Conservation (phyloP, 2,329 filamentous ascomycete species). For the Ramichloridium luteum region DNA sequence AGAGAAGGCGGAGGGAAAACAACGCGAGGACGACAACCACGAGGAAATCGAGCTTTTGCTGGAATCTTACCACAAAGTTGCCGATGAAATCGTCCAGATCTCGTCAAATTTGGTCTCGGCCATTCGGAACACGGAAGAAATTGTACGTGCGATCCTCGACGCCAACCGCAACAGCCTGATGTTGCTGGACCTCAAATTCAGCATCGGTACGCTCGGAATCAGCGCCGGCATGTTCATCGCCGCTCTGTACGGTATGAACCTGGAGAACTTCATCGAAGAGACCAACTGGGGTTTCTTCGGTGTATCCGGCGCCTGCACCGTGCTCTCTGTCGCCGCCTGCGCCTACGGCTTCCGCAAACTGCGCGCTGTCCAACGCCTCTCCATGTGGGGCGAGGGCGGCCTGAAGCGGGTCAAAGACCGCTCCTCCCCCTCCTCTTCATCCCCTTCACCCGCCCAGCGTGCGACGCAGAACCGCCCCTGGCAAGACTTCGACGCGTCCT, state of each 20-base stretch:
- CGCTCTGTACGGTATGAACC: conserved; percentile 99
- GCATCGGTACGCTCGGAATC: conserved; percentile 85
- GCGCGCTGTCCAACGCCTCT: conserved; percentile 73
- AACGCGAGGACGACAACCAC: conserved; percentile 70
- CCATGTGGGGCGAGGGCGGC: conserved; percentile 61
- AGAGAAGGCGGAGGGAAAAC: conserved; percentile 65
- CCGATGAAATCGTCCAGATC: conserved; percentile 94
- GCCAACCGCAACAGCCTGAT: conserved; percentile 97
- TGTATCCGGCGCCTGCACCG: conserved; percentile 57
- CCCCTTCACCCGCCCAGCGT: conserved; percentile 4
- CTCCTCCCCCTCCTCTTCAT: conserved; percentile 5
- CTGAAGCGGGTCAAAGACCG: conserved; percentile 10
- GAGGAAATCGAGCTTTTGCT: conserved; percentile 94
- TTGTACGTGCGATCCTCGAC: conserved; percentile 92
- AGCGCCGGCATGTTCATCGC: conserved; percentile 91
- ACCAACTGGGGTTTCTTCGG: conserved; percentile 72
- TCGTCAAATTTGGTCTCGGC: conserved; percentile 85
- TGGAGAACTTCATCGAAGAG: conserved; percentile 97
- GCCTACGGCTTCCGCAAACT: conserved; percentile 74
- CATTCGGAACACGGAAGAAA: conserved; percentile 96
- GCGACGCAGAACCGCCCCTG: conserved; percentile 6
- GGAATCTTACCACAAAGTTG: conserved; percentile 95
- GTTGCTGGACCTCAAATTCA: conserved; percentile 93
- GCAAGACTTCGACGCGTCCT: conserved; percentile 3
- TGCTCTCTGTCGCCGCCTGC: conserved; percentile 66